Conservation (phyloP, 371 early-diverging fungal genomes). For the Zychaea mexicana region DNA sequence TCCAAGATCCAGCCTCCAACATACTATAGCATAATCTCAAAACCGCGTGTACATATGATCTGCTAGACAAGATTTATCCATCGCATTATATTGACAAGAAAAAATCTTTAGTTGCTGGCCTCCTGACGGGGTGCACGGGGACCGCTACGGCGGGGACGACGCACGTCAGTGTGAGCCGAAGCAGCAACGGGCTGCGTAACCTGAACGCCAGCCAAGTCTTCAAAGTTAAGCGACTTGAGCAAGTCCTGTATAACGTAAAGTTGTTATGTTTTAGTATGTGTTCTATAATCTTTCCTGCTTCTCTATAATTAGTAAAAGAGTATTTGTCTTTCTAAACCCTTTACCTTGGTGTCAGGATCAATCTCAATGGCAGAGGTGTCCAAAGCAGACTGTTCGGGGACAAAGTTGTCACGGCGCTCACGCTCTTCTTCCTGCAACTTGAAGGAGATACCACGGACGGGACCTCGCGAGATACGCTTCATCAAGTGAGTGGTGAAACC, state of each 20-base stretch:
- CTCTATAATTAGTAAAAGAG: too few species aligned
- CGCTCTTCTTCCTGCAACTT: slow-evolving; percentile 99
- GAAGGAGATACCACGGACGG: slow-evolving; percentile 99
- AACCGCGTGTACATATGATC: too few species aligned
- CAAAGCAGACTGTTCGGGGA: slow-evolving; percentile 99
- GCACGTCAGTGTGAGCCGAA: slow-evolving; percentile 23
- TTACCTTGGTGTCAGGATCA: slow-evolving; percentile 90
- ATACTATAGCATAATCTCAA: too few species aligned
- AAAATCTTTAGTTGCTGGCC: slow-evolving; percentile 8
- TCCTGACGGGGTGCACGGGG: slow-evolving; percentile 34
- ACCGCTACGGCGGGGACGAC: slow-evolving; percentile 37
- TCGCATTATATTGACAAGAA: neutral
- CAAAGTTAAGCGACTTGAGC: slow-evolving; percentile 95
- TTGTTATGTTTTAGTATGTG: too few species aligned
- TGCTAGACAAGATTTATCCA: neutral
- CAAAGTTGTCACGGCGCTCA: slow-evolving; percentile 99
- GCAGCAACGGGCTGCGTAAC: slow-evolving; percentile 56
- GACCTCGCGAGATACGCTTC: slow-evolving; percentile 99
- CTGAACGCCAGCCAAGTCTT: slow-evolving; percentile 75
- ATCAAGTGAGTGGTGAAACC: slow-evolving; percentile 99
- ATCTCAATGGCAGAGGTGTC: slow-evolving; percentile 94
- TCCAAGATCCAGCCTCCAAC: too few species aligned
- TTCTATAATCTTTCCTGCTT: too few species aligned
- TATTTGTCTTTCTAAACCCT: slow-evolving; percentile 8
- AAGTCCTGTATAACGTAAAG: slow-evolving; percentile 65